Base-by-base conservation (phyloP, 768 basidiomycete species). In the Macrolepiota dolichaula region DNA sequence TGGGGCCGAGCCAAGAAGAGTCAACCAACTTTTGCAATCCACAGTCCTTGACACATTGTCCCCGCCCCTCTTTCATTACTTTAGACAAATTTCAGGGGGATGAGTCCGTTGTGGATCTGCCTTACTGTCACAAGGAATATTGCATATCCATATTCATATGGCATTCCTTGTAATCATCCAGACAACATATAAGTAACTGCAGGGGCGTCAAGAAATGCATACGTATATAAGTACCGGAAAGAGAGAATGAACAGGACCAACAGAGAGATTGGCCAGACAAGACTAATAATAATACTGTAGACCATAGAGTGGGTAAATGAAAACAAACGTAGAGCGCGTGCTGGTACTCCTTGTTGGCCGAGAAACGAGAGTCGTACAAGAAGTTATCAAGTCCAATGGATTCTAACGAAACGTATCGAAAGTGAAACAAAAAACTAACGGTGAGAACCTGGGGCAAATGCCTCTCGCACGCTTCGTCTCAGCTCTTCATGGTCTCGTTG, bases 381-480 rank as follows among this genome's bases (percentile, higher is more conserved):
- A 61, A 63, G 57, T 59, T 63, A 60, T 65, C 29, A 59, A 61
- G 61, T 52, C 54, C 53, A 44, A 61, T 53, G 24, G 37, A 59
- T 62, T 32, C 35, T 52, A 65, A 61, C 54, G 54, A 68, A 59
- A 56, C 53, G 57, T 36, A 59, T 42, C 29, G 7, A 51, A 24
- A n/a, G 13, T 50, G 46, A 62, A 54, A 65, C 36, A 38, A 57
- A 44, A 60, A 62, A 55, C 74, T 71, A 85, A 62, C 80, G 81
- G 66, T 84, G 82, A 25, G 86, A 85, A 46, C 85, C 82, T 10
- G 85, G 79, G n/a, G 81, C 82, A 62, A 94, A 88, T 7, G 92
- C 92, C 66, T 94, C 92, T 57, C 89, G 79, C 58, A 94, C 90
- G 64, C 92, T 94, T 72, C 85, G 80, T 68, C 91, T 77, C 58